Conservation (phyloP, 1,284 basidiomycete genomes). For the Bjerkandera adusta region DNA sequence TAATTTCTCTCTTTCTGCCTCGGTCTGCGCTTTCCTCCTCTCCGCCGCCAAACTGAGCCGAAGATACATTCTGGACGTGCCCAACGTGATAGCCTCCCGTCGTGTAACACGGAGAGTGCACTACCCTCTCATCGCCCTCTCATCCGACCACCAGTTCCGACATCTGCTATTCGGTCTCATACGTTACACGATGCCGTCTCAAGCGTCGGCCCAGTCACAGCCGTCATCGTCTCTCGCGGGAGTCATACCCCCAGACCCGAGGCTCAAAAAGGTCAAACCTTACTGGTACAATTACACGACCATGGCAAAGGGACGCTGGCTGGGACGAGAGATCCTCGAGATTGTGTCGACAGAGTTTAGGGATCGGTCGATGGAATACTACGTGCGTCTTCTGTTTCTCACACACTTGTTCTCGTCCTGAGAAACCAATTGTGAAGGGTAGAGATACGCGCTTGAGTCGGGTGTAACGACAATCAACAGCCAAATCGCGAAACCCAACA, state of each 20-base stretch:
- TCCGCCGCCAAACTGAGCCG: no score
- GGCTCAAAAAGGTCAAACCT: constrained; percentile 69
- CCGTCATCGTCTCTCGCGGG: not conserved
- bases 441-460: constrained; percentile 91
- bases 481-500: constrained; percentile 74
- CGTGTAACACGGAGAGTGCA: not conserved
- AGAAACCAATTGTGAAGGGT: constrained; percentile 14
- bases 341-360: constrained; percentile 89
- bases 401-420: not conserved
- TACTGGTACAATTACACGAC: constrained; percentile 88
- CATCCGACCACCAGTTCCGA: constrained; percentile 6
- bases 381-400: constrained; percentile 57
- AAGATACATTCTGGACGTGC: not conserved
- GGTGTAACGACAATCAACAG: constrained; percentile 96
- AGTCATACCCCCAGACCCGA: constrained; percentile 24
- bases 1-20: no score
- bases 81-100: not conserved
- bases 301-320: constrained; percentile 91
- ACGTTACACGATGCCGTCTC: not conserved
- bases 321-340: constrained; percentile 81
- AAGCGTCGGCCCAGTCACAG: not conserved
- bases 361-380: constrained; percentile 89
- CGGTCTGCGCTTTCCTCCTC: no score
- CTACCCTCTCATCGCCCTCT: constrained; percentile 10
- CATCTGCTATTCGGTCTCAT: constrained; percentile 13